Evolutionary conservation across 352 stramenopile genomes (phyloP), one percentile per base, ranked within the genome.

Genomic region (Thraustotheca clavata): DNA sequence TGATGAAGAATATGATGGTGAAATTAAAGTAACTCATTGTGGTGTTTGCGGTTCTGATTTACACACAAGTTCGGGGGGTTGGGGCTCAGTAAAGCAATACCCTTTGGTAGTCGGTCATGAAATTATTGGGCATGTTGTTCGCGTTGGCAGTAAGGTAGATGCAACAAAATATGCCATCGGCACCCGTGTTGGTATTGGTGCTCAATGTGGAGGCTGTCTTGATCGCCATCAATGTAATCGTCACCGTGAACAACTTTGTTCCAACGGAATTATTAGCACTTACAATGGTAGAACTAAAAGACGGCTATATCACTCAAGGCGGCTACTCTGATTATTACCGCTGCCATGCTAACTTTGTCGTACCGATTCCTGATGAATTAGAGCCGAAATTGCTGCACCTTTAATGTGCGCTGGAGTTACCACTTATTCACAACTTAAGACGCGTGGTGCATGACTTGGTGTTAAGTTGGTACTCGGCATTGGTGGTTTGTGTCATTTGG

Each of bases 381-480:
- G 65, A 72, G 14, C 84, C 22, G 72, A 76, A 22, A 72, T 59
- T 18, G 80, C 77, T 1, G 84, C 79, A 2, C 77, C 83, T 27
- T 62, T 96, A 38, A 69, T 97, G 34, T 97, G 89, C 69, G 86
- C 87, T 7, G 89, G 89, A 22, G 78, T 96, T 59, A 96, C 88
- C 0, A 80, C 78, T 31, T 96, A 77, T 72, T 85, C 76, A 35
- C 88, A 87, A 2, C 60, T 95, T 55, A 83, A 79, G 69, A 72
- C 85, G 60, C 83, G 76, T 50, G 76, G 75, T 24, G 75, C 73
- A 2, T 67, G 83, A 66, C 31, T 61, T 4, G 77, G 76, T 18
- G 66, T 81, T 49, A 79, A 73, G 9, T 73, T 96, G 11, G 71
- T 96, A 14, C 70, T 87, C 4, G 88, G 88, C n/a, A 83, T 95